Evolutionary conservation across 2,329 filamentous ascomycete species (phyloP).

Genomic region (Beauveria asiatica): DNA sequence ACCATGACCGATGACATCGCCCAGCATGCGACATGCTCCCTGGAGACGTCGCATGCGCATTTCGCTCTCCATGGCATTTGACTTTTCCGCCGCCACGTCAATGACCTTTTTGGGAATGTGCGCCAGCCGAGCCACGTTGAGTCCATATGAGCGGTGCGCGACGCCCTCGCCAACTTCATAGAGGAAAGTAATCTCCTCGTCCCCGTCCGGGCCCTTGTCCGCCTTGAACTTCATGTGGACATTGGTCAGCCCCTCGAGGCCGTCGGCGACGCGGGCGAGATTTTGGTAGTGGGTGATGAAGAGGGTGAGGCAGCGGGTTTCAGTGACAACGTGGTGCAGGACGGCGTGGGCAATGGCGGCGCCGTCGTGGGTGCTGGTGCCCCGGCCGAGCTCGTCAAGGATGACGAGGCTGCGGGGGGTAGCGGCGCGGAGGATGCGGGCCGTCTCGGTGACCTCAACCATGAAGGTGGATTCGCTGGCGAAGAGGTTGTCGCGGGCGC

Average conservation of each 20-base stretch:
- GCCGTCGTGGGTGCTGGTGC: constrained; percentile 91
- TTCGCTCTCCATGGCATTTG: constrained; percentile 67
- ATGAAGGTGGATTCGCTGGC: constrained; percentile 94
- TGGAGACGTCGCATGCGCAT: constrained; percentile 55
- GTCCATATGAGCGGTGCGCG: constrained; percentile 85
- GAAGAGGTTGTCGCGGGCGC: constrained; percentile 92
- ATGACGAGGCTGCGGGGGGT: constrained; percentile 80
- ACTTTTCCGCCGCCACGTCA: constrained; percentile 72
- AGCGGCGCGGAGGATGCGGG: constrained; percentile 81
- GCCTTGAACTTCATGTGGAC: constrained; percentile 85
- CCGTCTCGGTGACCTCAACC: constrained; percentile 92
- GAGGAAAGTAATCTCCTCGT: constrained; percentile 83
- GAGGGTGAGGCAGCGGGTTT: constrained; percentile 69
- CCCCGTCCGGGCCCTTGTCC: constrained; percentile 34
- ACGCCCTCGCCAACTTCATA: constrained; percentile 90
- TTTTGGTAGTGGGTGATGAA: constrained; percentile 99
- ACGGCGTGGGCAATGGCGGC: constrained; percentile 93
- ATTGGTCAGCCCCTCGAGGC: constrained; percentile 66
- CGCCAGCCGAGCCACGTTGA: constrained; percentile 86
- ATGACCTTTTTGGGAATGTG: constrained; percentile 69
- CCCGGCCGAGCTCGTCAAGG: constrained; percentile 87
- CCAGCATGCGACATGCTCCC: constrained; percentile 36
- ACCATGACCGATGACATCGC: constrained; percentile 29
- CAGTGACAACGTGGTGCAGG: constrained; percentile 70
- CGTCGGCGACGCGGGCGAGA: constrained; percentile 60